phyloP scores from a whole-genome alignment of 768 basidiomycete genomes.

The Punctularia strigosozonata region DNA sequence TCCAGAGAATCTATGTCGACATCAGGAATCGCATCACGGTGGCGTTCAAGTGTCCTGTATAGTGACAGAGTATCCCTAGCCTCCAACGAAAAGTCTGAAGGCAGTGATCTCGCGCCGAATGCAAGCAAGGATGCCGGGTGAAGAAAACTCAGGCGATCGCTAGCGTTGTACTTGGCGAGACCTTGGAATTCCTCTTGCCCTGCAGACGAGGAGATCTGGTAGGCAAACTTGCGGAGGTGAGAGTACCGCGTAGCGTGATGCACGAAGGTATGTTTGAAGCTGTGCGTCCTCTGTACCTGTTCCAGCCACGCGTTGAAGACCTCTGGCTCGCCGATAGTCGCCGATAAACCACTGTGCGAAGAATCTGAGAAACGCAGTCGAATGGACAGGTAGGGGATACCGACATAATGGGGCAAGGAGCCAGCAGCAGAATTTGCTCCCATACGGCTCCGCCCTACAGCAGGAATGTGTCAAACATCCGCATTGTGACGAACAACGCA shows the following conservation, averaged over 20 bases:
- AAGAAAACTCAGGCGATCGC: conserved; percentile 35
- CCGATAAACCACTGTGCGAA: conserved; percentile 48
- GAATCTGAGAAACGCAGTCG: not conserved
- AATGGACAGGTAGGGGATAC: conserved; percentile 11
- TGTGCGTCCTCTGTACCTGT: conserved; percentile 46
- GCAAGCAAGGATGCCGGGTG: conserved; percentile 55
- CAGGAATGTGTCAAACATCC: no score
- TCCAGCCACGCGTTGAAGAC: conserved; percentile 55
- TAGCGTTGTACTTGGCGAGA: conserved; percentile 24
- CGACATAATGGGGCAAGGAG: conserved; percentile 64
- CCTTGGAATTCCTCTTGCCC: conserved; percentile 21
- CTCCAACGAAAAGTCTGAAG: conserved; percentile 54
- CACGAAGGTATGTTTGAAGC: conserved; percentile 47
- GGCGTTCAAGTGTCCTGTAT: conserved; percentile 29
- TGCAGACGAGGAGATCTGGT: conserved; percentile 23
- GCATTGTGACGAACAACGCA: no score
- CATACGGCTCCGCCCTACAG: conserved; percentile 58
- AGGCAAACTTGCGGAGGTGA: conserved; percentile 59
- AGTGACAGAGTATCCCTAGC: conserved; percentile 42
- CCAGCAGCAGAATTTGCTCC: conserved; percentile 63
- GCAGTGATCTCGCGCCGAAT: conserved; percentile 37
- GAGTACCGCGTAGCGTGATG: conserved; percentile 62
- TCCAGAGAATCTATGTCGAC: conserved; percentile 22
- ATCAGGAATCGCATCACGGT: conserved; percentile 3
- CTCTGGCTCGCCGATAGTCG: conserved; percentile 57